A percentile compares a stretch with the other conserved stretches of the same genome.
phyloP scores from a whole-genome alignment of 257 asterid genomes.

The Fraxinus cuspidata region DNA sequence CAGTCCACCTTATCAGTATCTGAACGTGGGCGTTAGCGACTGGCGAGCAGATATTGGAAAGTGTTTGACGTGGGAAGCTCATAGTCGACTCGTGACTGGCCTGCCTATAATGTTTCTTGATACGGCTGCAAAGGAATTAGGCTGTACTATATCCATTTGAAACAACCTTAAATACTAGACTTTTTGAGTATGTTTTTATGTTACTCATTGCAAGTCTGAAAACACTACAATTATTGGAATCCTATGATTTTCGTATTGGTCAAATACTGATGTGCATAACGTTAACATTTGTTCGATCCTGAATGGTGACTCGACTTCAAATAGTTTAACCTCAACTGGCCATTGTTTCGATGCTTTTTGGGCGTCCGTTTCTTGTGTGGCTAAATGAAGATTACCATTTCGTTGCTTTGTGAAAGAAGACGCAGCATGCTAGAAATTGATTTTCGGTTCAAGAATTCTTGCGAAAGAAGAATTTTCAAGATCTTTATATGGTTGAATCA shows the following conservation, averaged over 20 bases:
- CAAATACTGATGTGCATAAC: not conserved
- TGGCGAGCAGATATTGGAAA: conserved; percentile 81
- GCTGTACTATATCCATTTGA: conserved; percentile 66
- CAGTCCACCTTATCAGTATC: conserved; percentile 53
- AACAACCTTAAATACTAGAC: conserved; percentile 12
- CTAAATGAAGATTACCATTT: not conserved
- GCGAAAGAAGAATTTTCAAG: too few relatives aligned
- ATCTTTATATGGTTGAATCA: too few relatives aligned
- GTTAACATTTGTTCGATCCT: not conserved
- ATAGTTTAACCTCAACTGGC: not conserved
- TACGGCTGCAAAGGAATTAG: conserved; percentile 86
- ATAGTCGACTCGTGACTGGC: conserved; percentile 77
- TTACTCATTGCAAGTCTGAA: conserved; percentile 6
- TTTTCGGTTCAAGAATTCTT: too few relatives aligned
- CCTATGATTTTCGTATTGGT: not conserved
- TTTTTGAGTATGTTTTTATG: conserved; percentile 20
- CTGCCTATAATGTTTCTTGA: conserved; percentile 65
- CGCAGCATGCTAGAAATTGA: too few relatives aligned
- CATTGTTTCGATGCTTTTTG: not conserved
- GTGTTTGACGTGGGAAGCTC: conserved; percentile 94
- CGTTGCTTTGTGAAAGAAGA: not conserved
- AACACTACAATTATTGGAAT: not conserved
- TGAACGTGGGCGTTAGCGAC: conserved; percentile 47
- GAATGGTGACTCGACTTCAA: not conserved
- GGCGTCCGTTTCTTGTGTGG: not conserved